Evolutionary conservation across 495 filamentous ascomycete species (phyloP).

Genomic region (Mycothermus thermophilus): DNA sequence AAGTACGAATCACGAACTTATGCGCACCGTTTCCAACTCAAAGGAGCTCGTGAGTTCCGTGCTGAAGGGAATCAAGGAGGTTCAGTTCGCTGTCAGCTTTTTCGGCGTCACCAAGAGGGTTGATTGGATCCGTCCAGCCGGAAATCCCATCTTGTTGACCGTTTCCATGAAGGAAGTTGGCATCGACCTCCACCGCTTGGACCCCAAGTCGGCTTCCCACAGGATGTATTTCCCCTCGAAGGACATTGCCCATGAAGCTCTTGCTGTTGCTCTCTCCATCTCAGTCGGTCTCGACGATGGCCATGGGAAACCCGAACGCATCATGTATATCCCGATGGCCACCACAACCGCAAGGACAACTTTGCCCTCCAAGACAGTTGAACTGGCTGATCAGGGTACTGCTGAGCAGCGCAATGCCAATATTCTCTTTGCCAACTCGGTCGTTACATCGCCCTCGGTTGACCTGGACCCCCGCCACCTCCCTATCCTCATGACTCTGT

Average conservation of each 20-base stretch:
- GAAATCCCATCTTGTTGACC: constrained; percentile 60
- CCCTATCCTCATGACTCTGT: constrained; percentile 67
- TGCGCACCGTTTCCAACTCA: constrained; percentile 80
- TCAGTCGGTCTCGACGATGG: constrained; percentile 85
- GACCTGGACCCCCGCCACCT: constrained; percentile 92
- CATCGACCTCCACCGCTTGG: constrained; percentile 82
- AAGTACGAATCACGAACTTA: constrained; percentile 56
- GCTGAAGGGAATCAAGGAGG: constrained; percentile 83
- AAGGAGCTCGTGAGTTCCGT: constrained; percentile 86
- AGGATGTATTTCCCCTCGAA: constrained; percentile 96
- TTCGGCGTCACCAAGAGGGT: constrained; percentile 73
- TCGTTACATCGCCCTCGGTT: constrained; percentile 87
- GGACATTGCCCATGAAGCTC: constrained; percentile 89
- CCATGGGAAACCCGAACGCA: constrained; percentile 64
- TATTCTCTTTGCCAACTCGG: constrained; percentile 88
- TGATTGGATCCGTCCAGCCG: constrained; percentile 47
- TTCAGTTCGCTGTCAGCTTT: constrained; percentile 91
- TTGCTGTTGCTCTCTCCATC: constrained; percentile 82
- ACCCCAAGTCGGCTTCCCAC: constrained; percentile 87
- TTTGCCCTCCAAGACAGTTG: constrained; percentile 84
- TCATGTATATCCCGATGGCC: constrained; percentile 94
- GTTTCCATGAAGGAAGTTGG: constrained; percentile 92
- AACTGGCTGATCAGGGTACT: constrained; percentile 57
- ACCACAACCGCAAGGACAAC: constrained; percentile 93
- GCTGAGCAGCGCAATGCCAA: constrained; percentile 86